Base-by-base conservation (phyloP, 2,329 filamentous ascomycete species). In the Malbranchea cinnamomea region DNA sequence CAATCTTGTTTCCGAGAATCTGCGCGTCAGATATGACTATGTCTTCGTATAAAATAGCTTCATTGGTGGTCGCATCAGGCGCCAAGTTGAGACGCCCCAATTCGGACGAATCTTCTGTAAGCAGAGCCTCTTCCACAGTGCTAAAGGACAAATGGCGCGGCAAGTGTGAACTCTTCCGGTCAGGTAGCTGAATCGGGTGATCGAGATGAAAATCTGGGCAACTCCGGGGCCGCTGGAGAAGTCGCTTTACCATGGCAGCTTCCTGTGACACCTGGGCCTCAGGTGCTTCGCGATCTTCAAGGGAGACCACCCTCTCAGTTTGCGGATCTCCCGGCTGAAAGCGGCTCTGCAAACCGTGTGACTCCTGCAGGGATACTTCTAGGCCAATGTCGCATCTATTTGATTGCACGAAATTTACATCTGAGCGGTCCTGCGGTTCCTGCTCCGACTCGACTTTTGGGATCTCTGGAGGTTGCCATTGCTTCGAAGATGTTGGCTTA, bases 111-210 rank as follows among this genome's bases (percentile, higher is more conserved):
- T 42, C 41, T 24, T 55, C 43, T 18, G 41, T 45, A 24, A 58
- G 44, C 7, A 62, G 46, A 2, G 57, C 51, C 34, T 61, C 57
- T 40, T 63, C 57, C 13, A 62, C 55, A n/a, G 50, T 50, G 38
- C 58, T 63, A 37, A 62, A 64, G 1, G 60, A 63, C 28, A 63
- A 37, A 36, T 56, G 58, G 5, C 59, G 52, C 8, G 54, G 48
- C 39, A 52, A 60, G 12, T 48, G 41, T 18, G 46, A 39, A 25
- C 46, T 19, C 37, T 35, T 15, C 41, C 38, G 6, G 43, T 32
- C 9, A 33, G 29, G 9, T 39, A 32, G 12, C 37, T 35, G 14
- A n/a, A n/a, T n/a, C n/a, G n/a, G n/a, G n/a, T n/a, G n/a, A n/a
- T 47, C 41, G 4, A 31, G 20, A 8, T 33, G 33, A 14, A 55